These are phyloP conservation scores for Chaetoceros muelleri DNA, from an alignment of 108 stramenopile species.

Conservation along the genomic window DNA sequence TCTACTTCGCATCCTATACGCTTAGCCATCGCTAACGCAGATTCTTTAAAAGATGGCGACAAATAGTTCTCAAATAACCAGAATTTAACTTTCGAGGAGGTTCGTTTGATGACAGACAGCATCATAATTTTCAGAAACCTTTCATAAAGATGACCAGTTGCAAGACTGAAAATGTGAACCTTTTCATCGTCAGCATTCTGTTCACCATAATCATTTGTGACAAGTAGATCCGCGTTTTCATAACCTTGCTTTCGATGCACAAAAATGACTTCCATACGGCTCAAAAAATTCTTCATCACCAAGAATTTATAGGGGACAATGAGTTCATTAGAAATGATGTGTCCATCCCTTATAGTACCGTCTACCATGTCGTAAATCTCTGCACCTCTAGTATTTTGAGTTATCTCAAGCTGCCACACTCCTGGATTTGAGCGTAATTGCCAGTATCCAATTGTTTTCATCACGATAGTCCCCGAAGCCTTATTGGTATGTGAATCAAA, in stretches of 20 bases:
- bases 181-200: constrained; percentile 41
- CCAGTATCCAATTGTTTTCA: constrained; percentile 98
- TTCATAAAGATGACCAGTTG: constrained; percentile 97
- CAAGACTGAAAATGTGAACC: constrained; percentile 96
- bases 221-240: constrained; percentile 52
- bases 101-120: constrained; percentile 92
- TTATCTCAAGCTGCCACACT: constrained; percentile 76
- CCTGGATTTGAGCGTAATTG: constrained; percentile 93
- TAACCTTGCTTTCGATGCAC: constrained; percentile 50
- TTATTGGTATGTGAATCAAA: not conserved
- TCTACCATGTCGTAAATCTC: constrained; percentile 87
- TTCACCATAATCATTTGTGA: constrained; percentile 20
- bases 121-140: constrained; percentile 98
- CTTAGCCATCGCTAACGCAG: constrained; percentile 68
- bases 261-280: constrained; percentile 27
- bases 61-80: constrained; percentile 97
- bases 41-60: constrained; percentile 89
- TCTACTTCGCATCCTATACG: constrained; percentile 83
- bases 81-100: constrained; percentile 92
- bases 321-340: constrained; percentile 6
- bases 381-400: constrained; percentile 54
- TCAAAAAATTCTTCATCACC: constrained; percentile 63
- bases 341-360: constrained; percentile 21
- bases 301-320: constrained; percentile 29
- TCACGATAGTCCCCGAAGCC: constrained; percentile 90